Evolutionary conservation across 371 early-diverging fungal species (phyloP).

Genomic region (Phascolomyces articulosus): DNA sequence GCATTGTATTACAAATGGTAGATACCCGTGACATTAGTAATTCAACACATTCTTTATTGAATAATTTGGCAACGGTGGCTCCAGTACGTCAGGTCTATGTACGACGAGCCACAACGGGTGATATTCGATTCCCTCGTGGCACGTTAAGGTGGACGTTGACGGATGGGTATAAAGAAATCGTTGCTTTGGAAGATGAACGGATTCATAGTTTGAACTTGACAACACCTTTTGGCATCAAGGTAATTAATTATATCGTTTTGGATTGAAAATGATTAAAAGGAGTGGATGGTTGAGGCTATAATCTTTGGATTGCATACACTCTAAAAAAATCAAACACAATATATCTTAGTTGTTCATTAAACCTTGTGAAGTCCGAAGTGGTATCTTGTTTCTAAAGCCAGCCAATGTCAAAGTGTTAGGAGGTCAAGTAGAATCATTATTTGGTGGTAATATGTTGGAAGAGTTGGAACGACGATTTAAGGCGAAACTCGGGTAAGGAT

Average conservation of each 20-base stretch:
- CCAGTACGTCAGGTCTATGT: constrained; percentile 35
- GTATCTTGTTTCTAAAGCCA: constrained; percentile 32
- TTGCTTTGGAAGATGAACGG: constrained; percentile 35
- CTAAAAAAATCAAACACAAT: no score
- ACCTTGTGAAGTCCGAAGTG: constrained; percentile 34
- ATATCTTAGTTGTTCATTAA: constrained; percentile 43
- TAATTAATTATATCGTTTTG: no score
- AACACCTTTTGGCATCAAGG: constrained; percentile 49
- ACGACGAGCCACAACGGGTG: constrained; percentile 17
- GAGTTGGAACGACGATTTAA: constrained; percentile 32
- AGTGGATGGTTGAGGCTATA: no score
- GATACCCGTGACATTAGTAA: constrained; percentile 35
- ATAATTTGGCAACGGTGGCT: constrained; percentile 20
- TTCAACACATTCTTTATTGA: constrained; percentile 32
- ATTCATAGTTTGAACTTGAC: constrained; percentile 30
- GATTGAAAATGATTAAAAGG: no score
- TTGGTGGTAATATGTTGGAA: constrained; percentile 30
- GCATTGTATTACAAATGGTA: constrained; percentile 40
- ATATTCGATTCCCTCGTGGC: constrained; percentile 32
- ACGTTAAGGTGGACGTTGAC: constrained; percentile 38
- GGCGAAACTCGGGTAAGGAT: constrained; percentile 19
- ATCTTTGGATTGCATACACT: no score
- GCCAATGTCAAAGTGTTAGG: constrained; percentile 34
- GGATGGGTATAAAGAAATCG: constrained; percentile 35
- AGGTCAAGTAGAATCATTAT: constrained; percentile 32